These are phyloP conservation scores for Leishmania gerbilli DNA, from an alignment of 208 protist species.

Conservation along the genomic window DNA sequence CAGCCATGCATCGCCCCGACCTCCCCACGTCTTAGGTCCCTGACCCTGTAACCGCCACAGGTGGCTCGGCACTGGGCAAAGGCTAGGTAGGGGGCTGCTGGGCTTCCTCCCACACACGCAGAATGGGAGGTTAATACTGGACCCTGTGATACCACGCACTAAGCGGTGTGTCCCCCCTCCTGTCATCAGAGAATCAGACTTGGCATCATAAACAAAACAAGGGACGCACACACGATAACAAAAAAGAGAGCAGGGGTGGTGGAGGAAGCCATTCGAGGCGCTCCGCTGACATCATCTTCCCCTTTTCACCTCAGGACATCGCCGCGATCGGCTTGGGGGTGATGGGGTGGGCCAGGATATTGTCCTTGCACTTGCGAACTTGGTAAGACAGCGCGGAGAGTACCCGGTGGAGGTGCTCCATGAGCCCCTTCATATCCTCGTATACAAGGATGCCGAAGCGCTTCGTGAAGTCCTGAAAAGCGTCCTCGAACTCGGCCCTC, in stretches of 20 bases:
- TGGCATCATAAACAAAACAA: not conserved
- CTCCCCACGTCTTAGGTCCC: not conserved
- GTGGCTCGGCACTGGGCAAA: not conserved
- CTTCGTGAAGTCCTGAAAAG: conserved; percentile 16
- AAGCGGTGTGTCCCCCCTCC: not conserved
- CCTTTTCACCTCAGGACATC: not conserved
- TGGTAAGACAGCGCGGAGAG: conserved; percentile 42
- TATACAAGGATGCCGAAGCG: conserved; percentile 13
- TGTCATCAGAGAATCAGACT: too few relatives aligned
- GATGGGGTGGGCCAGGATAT: not conserved
- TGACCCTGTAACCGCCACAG: not conserved
- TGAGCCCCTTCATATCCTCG: conserved; percentile 27
- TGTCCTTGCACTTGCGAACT: conserved; percentile 36
- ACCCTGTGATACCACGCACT: not conserved
- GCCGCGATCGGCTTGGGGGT: not conserved
- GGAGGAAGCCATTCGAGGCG: not conserved
- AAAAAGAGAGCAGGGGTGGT: not conserved
- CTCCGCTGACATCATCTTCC: not conserved
- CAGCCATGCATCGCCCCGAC: not conserved
- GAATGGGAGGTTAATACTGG: not conserved
- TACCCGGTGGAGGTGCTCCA: conserved; percentile 13
- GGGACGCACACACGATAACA: not conserved
- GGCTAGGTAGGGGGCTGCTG: not conserved
- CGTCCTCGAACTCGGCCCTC: conserved; percentile 34
- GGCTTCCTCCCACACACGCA: not conserved